phyloP scores from a whole-genome alignment of 2,329 filamentous ascomycete genomes.

The Albifimbria verrucaria region DNA sequence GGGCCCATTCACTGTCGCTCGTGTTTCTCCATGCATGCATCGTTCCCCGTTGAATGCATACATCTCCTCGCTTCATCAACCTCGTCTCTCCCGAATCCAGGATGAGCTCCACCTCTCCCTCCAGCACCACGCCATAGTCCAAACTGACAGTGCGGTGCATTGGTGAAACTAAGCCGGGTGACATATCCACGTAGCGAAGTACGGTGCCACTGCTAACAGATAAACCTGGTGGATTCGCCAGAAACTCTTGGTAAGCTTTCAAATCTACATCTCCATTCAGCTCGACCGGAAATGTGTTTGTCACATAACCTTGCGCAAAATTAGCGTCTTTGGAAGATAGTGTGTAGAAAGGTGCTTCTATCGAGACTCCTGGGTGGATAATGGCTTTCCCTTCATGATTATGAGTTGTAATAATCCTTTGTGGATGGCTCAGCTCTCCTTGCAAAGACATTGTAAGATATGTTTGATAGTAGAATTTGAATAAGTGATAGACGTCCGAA shows the following conservation, averaged over 20 bases:
- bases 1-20: constrained; percentile 40
- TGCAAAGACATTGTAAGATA: constrained; percentile 8
- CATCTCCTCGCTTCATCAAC: constrained; percentile 46
- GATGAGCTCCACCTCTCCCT: constrained; percentile 50
- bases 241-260: constrained; percentile 15
- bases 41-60: constrained; percentile 53
- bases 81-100: constrained; percentile 48
- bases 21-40: constrained; percentile 54
- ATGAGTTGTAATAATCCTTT: constrained; percentile 21
- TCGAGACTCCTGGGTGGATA: constrained; percentile 8
- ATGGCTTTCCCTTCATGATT: constrained; percentile 22
- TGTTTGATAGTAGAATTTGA: neutral
- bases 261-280: constrained; percentile 17
- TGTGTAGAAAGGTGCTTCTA: constrained; percentile 15
- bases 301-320: constrained; percentile 23
- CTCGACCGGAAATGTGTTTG: constrained; percentile 17
- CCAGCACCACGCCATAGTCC: constrained; percentile 52
- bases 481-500: too few species aligned
- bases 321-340: constrained; percentile 13
- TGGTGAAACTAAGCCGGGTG: constrained; percentile 23
- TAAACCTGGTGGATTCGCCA: constrained; percentile 21
- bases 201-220: constrained; percentile 35
- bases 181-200: constrained; percentile 46
- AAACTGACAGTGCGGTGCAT: constrained; percentile 49
- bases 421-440: constrained; percentile 16